phyloP scores from a whole-genome alignment of 495 filamentous ascomycete species.

The Xylaria intraflava region DNA sequence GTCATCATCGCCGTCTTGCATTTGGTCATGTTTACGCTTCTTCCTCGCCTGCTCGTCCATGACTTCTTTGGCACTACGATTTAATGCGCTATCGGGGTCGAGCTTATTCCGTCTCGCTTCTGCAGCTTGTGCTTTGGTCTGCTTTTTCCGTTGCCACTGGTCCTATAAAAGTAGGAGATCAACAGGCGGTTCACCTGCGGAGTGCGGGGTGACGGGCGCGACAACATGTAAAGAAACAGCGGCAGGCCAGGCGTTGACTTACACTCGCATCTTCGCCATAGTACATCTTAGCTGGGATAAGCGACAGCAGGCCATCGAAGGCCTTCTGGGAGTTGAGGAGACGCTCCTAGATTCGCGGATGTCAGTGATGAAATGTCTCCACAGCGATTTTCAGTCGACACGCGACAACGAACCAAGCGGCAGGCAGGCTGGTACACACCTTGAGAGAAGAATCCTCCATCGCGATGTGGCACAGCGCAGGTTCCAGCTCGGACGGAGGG shows the following conservation, averaged over 20 bases:
- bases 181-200: constrained; percentile 10
- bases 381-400: constrained; percentile 2
- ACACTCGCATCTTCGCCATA: constrained; percentile 82
- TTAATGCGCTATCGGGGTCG: constrained; percentile 65
- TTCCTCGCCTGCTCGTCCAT: constrained; percentile 70
- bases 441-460: constrained; percentile 33
- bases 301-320: constrained; percentile 83
- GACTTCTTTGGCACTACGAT: constrained; percentile 74
- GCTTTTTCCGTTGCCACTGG: constrained; percentile 83
- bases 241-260: constrained; percentile 37
- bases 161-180: constrained; percentile 44
- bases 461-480: background rate
- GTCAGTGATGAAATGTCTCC: constrained; percentile 18
- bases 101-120: constrained; percentile 75
- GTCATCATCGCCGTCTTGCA: constrained; percentile 31
- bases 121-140: constrained; percentile 74
- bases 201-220: background rate
- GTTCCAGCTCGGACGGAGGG: background rate
- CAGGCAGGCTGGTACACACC: constrained; percentile 21
- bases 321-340: constrained; percentile 77
- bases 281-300: constrained; percentile 90
- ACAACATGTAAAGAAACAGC: background rate
- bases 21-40: constrained; percentile 51
- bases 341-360: constrained; percentile 55
- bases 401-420: background rate